Base-by-base conservation (phyloP, 2,329 filamentous ascomycete species). In the Penicillium hordei region DNA sequence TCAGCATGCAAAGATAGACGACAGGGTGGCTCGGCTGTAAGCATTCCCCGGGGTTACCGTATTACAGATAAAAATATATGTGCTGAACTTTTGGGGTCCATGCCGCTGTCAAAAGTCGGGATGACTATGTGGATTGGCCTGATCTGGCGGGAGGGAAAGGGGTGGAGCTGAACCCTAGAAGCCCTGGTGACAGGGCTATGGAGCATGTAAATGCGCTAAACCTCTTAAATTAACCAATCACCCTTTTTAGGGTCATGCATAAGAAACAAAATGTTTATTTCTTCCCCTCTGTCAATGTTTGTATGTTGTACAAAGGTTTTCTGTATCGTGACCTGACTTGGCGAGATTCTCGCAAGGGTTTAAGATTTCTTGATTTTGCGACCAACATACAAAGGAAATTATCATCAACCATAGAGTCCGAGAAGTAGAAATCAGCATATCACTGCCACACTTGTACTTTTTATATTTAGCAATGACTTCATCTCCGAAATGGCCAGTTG, bases 301-400 rank as follows among this genome's bases (percentile, higher is more conserved):
- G 58, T 29, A 33, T 38, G 38, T 21, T 53, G 58, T 29, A 33
- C 42, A 40, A 62, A 61, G 10, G 58, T 57, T 25, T 59, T 46
- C 15, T 57, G 42, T 27, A 62, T 54, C 2, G 29, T 61, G 17
- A 59, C 60, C 25, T 55, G 48, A 9, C 51, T 59, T 19, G 21
- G 25, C 7, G 49, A 49, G 9, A 29, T 10, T 19, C 21, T 13
- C n/a, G 38, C 46, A 5, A 43, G 17, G 17, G 39, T 61, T 31
- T 13, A 57, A 46, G 34, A 55, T 52, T 44, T 62, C 49, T 23
- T 54, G 52, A 2, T n/a, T 29, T 21, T 33, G 12, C 12, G 31
- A 12, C 12, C 31, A 5, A 15, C 2, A 33, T 33, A 13, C 31
- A 33, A 15, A 33, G 13, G 31, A 33, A 13, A 33, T 15, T 33